Conservation (phyloP, 1,284 basidiomycete species). For the Erythrobasidium hasegawianum region DNA sequence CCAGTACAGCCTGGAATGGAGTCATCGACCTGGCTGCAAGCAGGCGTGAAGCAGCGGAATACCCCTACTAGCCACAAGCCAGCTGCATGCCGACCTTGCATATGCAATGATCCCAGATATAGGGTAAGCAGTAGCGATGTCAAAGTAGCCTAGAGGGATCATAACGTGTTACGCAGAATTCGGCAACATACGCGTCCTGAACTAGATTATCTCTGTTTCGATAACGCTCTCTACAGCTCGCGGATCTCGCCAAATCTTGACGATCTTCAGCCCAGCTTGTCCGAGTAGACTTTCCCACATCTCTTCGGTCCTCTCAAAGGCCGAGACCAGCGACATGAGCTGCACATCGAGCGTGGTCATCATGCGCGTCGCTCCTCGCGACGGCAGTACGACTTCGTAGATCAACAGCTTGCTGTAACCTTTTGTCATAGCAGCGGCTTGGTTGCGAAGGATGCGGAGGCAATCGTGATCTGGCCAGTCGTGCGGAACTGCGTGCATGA, state of each 20-base stretch:
- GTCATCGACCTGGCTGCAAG: no score
- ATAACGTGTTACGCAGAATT: neutral
- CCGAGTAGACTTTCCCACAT: neutral
- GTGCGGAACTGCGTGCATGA: slow-evolving; percentile 1
- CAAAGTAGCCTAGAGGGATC: neutral
- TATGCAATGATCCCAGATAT: no score
- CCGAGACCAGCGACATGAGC: neutral
- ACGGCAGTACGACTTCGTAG: neutral
- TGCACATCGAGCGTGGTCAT: neutral
- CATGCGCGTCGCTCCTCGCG: neutral
- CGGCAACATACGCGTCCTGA: neutral
- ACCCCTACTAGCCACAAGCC: neutral
- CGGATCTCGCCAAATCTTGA: neutral
- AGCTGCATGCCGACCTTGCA: neutral
- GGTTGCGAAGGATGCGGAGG: neutral
- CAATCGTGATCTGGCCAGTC: slow-evolving; percentile 3
- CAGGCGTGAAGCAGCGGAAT: no score
- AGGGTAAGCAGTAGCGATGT: neutral
- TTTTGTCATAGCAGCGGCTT: neutral
- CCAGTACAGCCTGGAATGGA: no score
- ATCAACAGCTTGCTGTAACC: slow-evolving; percentile 1
- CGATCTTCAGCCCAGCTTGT: neutral
- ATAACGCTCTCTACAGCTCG: slow-evolving; percentile 1
- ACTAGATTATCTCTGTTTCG: neutral
- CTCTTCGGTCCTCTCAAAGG: neutral